Conservation (phyloP, 345 rosid genomes). For the Arabis alpina region DNA sequence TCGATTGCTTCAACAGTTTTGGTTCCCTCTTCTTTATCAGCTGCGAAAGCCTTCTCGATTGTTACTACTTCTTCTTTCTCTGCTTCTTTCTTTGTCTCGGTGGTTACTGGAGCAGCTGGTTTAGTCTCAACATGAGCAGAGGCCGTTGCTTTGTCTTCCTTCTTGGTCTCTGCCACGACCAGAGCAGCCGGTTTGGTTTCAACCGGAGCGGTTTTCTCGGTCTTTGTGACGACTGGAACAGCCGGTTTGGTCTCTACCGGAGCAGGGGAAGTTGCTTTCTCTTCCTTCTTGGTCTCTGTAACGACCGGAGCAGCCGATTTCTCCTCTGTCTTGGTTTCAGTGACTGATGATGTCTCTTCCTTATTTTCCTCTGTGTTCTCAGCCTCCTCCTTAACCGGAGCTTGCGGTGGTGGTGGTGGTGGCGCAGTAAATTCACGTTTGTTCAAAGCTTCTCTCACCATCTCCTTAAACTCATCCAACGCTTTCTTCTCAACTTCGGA, state of each 20-base stretch:
- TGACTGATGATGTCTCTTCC: slow-evolving; percentile 32
- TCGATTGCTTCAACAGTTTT: slow-evolving; percentile 43
- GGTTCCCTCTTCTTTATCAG: slow-evolving; percentile 38
- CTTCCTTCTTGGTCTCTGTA: slow-evolving; percentile 36
- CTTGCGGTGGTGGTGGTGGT: slow-evolving; percentile 25
- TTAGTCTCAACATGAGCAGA: slow-evolving; percentile 16
- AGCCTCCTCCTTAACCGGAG: slow-evolving; percentile 44
- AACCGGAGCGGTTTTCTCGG: slow-evolving; percentile 21
- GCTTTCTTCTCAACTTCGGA: slow-evolving; percentile 58
- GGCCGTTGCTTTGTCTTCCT: slow-evolving; percentile 34
- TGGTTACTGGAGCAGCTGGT: slow-evolving; percentile 16
- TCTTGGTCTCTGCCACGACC: slow-evolving; percentile 14
- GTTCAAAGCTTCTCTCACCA: slow-evolving; percentile 62
- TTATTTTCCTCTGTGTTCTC: slow-evolving; percentile 40
- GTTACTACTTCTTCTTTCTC: slow-evolving; percentile 42
- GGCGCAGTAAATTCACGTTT: slow-evolving; percentile 54
- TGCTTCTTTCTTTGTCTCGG: slow-evolving; percentile 38
- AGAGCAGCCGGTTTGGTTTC: slow-evolving; percentile 26
- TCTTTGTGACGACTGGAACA: slow-evolving; percentile 6
- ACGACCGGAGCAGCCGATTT: slow-evolving; percentile 10
- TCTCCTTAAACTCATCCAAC: slow-evolving; percentile 54
- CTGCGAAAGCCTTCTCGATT: slow-evolving; percentile 45
- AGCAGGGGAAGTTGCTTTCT: not conserved
- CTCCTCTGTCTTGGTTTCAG: slow-evolving; percentile 33
- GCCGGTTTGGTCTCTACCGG: slow-evolving; percentile 12